phyloP scores from a whole-genome alignment of 2,329 filamentous ascomycete species.

The Fusarium sp. region DNA sequence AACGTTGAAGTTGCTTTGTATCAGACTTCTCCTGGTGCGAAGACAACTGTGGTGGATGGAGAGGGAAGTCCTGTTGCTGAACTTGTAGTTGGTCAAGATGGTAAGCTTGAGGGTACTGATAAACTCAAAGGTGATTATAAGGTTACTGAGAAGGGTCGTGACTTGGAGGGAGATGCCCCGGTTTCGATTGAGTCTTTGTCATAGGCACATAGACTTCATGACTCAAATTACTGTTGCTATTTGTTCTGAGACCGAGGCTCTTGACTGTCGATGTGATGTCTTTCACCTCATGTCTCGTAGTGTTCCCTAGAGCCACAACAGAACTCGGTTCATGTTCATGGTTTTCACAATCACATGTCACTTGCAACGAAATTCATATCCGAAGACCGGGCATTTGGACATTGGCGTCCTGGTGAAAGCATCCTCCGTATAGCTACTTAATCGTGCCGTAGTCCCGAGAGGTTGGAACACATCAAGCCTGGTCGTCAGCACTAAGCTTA shows the following conservation, averaged over 20 bases:
- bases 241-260: not conserved
- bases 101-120: conserved; percentile 52
- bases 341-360: not conserved
- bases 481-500: not conserved
- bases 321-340: fast-evolving
- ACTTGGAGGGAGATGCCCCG: conserved; percentile 40
- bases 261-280: not conserved
- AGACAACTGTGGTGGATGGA: conserved; percentile 53
- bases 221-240: not conserved
- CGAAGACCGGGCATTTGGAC: not conserved
- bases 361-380: fast-evolving
- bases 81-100: conserved; percentile 52
- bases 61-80: conserved; percentile 54
- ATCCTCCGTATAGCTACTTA: not conserved
- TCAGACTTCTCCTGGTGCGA: conserved; percentile 53
- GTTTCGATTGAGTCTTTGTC: conserved; percentile 41
- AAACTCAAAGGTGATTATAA: conserved; percentile 52
- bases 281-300: not conserved
- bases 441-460: not conserved
- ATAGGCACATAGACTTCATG: not conserved
- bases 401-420: not conserved
- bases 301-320: not conserved
- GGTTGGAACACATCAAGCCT: not conserved
- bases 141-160: conserved; percentile 36
- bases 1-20: conserved; percentile 61